phyloP scores from a whole-genome alignment of 345 rosid species.

The Brassica rapa region DNA sequence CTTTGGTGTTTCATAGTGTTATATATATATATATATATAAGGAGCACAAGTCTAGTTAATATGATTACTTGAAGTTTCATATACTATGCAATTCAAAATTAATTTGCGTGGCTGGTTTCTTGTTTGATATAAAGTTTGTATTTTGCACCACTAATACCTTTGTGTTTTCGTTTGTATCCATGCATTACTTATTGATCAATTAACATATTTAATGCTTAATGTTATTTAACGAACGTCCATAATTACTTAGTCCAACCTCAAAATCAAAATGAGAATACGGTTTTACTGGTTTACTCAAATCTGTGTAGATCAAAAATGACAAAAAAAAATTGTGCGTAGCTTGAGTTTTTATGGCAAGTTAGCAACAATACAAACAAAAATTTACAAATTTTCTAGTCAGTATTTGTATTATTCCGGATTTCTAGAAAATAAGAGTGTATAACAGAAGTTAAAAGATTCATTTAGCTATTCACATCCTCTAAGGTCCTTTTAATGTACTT shows the following conservation, averaged over 20 bases:
- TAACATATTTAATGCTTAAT: not conserved
- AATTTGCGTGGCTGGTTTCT: not conserved
- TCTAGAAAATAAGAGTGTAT: not conserved
- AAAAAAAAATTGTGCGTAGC: not conserved
- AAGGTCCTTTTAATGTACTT: not conserved
- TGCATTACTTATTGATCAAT: not conserved
- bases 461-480: not conserved
- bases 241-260: not conserved
- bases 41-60: not conserved
- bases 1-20: not conserved
- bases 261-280: not conserved
- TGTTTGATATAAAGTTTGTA: not conserved
- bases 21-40: not conserved
- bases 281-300: slow-evolving; percentile 1
- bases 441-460: not conserved
- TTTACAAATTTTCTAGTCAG: not conserved
- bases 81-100: not conserved
- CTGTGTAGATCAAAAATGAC: not conserved
- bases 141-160: not conserved
- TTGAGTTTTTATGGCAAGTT: not conserved
- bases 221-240: not conserved
- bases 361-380: not conserved
- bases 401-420: not conserved
- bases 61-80: not conserved
- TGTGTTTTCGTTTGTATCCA: not conserved